Evolutionary conservation across 1,284 basidiomycete genomes (phyloP).

Genomic region (Leucoagaricus sp.): DNA sequence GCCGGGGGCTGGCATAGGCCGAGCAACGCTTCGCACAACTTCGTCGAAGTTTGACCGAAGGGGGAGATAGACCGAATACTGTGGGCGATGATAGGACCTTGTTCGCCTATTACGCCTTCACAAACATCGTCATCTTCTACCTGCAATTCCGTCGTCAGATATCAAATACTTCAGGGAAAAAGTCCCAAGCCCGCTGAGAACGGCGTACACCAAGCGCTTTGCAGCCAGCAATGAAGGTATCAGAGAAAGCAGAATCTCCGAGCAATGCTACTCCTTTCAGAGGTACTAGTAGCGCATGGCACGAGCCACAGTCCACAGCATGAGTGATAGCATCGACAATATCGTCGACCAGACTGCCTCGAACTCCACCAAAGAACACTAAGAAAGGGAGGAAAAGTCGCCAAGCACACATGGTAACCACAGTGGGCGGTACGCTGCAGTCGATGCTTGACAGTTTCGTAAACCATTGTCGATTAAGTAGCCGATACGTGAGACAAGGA

Average conservation of each 20-base stretch:
- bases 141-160: constrained; percentile 26
- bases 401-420: no score
- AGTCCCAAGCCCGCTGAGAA: no score
- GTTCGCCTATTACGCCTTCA: constrained; percentile 46
- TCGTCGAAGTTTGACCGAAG: constrained; percentile 49
- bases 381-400: not conserved
- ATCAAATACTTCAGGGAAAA: not conserved
- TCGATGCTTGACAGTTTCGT: no score
- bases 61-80: constrained; percentile 51
- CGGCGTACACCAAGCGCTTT: constrained; percentile 35
- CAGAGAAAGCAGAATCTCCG: constrained; percentile 43
- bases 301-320: constrained; percentile 46
- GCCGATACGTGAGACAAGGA: no score
- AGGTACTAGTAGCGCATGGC: constrained; percentile 45
- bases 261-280: constrained; percentile 42
- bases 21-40: constrained; percentile 56
- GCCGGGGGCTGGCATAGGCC: constrained; percentile 54
- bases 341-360: constrained; percentile 34
- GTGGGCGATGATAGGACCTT: constrained; percentile 61
- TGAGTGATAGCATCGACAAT: constrained; percentile 42
- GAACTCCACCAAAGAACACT: no score
- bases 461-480: no score
- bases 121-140: constrained; percentile 51
- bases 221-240: constrained; percentile 42
- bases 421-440: no score